Evolutionary conservation across 129 eudicot genomes (phyloP).

Genomic region (Ambrosia trifida): DNA sequence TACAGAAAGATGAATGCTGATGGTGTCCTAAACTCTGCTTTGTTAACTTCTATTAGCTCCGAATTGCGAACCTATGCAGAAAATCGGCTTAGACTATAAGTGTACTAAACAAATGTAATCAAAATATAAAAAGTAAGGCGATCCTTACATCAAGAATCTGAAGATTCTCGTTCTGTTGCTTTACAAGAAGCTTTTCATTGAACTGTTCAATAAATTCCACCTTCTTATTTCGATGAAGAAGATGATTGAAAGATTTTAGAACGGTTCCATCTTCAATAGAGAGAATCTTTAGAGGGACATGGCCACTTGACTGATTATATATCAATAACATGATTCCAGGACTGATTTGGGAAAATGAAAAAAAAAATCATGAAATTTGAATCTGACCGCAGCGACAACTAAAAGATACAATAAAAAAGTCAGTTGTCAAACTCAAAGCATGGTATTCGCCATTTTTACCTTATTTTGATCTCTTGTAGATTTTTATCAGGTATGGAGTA

Average conservation of each 20-base stretch:
- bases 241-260: constrained; percentile 78
- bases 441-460: constrained; percentile 37
- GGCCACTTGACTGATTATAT: constrained; percentile 57
- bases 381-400: not conserved
- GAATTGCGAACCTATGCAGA: constrained; percentile 62
- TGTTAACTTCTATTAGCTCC: constrained; percentile 72
- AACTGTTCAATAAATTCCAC: constrained; percentile 93
- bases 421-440: not conserved
- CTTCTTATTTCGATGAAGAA: constrained; percentile 80
- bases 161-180: constrained; percentile 87
- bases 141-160: constrained; percentile 79
- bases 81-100: constrained; percentile 1
- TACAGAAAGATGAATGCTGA: constrained; percentile 86
- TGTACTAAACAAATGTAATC: not conserved
- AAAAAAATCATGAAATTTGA: not conserved
- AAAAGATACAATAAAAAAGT: not conserved
- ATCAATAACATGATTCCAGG: constrained; percentile 90
- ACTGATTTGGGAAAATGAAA: constrained; percentile 37
- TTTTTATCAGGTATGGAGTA: constrained; percentile 84
- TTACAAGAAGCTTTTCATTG: constrained; percentile 91
- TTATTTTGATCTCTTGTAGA: constrained; percentile 86
- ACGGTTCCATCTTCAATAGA: constrained; percentile 92
- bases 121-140: not conserved
- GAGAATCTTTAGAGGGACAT: constrained; percentile 80
- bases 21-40: constrained; percentile 80